Evolutionary conservation across 2,329 filamentous ascomycete species (phyloP).

Genomic region (Xylariomycetidae sp.): DNA sequence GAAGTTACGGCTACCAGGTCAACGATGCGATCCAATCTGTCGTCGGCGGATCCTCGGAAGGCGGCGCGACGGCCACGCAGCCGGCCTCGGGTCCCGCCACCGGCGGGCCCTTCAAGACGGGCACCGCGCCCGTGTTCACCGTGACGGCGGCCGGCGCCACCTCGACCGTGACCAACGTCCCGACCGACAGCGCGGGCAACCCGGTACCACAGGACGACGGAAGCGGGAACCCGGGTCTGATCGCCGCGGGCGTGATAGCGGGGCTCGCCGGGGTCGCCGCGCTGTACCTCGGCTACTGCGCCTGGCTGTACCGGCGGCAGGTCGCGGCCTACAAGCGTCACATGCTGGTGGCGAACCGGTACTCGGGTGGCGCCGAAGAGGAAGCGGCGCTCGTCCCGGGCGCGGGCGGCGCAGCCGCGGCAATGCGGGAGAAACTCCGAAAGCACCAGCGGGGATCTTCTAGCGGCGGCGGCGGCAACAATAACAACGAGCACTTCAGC

Average conservation of each 20-base stretch:
- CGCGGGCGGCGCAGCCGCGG: conserved; percentile 3
- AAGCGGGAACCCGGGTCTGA: conserved; percentile 24
- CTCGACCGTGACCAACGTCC: conserved; percentile 40
- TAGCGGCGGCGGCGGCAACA: conserved; percentile 5
- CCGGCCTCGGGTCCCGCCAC: conserved; percentile 60
- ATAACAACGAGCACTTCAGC: conserved; percentile 17
- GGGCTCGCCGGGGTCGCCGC: conserved; percentile 60
- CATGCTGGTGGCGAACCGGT: conserved; percentile 59
- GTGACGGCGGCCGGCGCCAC: conserved; percentile 47
- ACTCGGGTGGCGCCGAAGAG: conserved; percentile 24
- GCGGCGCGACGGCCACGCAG: conserved; percentile 62
- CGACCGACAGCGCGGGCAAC: conserved; percentile 30
- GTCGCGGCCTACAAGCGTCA: conserved; percentile 66
- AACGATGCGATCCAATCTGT: conserved; percentile 58
- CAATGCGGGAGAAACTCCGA: conserved; percentile 23
- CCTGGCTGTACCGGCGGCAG: conserved; percentile 69
- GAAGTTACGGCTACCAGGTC: conserved; percentile 61
- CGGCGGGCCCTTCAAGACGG: conserved; percentile 66
- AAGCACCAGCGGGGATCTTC: conserved; percentile 13
- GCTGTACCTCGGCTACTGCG: conserved; percentile 64
- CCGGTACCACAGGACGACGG: conserved; percentile 2
- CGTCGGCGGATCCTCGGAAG: conserved; percentile 55
- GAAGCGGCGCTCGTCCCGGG: background rate
- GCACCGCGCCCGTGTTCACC: conserved; percentile 65
- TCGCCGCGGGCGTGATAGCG: conserved; percentile 53